A percentile compares a stretch with the other conserved stretches of the same genome.
phyloP scores from a whole-genome alignment of 305 asterid genomes.

The Stenogyne calaminthoides region DNA sequence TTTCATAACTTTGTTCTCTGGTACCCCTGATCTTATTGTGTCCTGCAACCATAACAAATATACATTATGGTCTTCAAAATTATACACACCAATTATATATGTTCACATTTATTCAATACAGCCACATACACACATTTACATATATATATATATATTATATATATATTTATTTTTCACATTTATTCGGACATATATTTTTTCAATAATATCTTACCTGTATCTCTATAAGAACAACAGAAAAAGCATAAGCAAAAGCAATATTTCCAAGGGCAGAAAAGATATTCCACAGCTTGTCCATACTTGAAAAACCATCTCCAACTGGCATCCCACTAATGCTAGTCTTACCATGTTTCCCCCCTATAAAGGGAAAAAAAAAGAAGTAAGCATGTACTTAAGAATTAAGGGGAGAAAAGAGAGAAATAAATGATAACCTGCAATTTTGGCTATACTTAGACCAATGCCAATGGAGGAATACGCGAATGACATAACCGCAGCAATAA shows the following conservation, averaged over 20 bases:
- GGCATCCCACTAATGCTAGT: constrained; percentile 56
- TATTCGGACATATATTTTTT: no score
- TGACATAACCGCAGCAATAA: constrained; percentile 54
- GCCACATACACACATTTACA: no score
- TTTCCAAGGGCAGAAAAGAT: constrained; percentile 62
- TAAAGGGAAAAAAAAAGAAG: neutral
- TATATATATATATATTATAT: no score
- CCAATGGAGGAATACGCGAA: constrained; percentile 53
- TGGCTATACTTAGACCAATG: constrained; percentile 43
- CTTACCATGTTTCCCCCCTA: constrained; percentile 32
- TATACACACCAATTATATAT: neutral
- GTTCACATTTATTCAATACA: neutral
- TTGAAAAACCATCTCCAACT: constrained; percentile 30
- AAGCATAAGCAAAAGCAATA: constrained; percentile 68
- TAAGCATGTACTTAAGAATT: neutral
- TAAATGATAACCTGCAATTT: constrained; percentile 34
- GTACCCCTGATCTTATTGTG: constrained; percentile 45
- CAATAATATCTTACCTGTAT: constrained; percentile 44
- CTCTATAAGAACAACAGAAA: constrained; percentile 55
- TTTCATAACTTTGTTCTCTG: constrained; percentile 60
- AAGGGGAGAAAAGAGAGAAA: neutral
- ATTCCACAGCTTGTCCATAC: constrained; percentile 57
- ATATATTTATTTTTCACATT: no score
- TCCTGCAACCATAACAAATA: constrained; percentile 39
- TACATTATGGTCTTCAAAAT: no score